Evolutionary conservation across 129 eudicot genomes (phyloP).

Genomic region (Smallanthus sonchifolius): DNA sequence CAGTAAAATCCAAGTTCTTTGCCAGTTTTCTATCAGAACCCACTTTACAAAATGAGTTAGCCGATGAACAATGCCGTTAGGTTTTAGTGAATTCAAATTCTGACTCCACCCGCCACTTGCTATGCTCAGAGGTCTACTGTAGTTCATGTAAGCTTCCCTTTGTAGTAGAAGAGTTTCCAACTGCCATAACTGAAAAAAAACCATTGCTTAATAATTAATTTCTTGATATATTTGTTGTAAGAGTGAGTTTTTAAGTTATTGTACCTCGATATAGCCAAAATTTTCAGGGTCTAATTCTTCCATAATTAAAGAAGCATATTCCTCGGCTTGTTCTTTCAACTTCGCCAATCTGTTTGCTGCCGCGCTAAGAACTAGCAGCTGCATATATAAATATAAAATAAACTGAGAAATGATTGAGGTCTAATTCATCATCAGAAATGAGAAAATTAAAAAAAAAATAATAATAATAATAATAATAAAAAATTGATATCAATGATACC

Average conservation of each 20-base stretch:
- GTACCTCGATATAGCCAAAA: slow-evolving; percentile 95
- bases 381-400: slow-evolving; percentile 18
- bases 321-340: slow-evolving; percentile 84
- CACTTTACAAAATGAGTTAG: slow-evolving; percentile 35
- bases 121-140: slow-evolving; percentile 75
- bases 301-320: slow-evolving; percentile 90
- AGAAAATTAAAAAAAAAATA: too few relatives aligned
- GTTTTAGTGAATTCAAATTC: slow-evolving; percentile 43
- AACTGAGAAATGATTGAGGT: not conserved
- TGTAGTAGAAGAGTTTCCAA: slow-evolving; percentile 86
- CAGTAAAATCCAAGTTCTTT: slow-evolving; percentile 71
- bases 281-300: slow-evolving; percentile 93
- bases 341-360: slow-evolving; percentile 82
- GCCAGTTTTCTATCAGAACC: slow-evolving; percentile 72
- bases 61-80: slow-evolving; percentile 34
- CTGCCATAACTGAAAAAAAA: slow-evolving; percentile 85
- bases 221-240: not conserved
- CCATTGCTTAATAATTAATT: too few relatives aligned
- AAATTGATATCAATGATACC: not conserved
- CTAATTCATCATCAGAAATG: not conserved
- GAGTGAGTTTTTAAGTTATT: not conserved
- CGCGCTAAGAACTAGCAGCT: slow-evolving; percentile 90
- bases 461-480: not conserved
- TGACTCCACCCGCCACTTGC: slow-evolving; percentile 84
- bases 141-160: slow-evolving; percentile 78